phyloP scores from a whole-genome alignment of 2,329 filamentous ascomycete genomes.

The Neofusicoccum parvum region DNA sequence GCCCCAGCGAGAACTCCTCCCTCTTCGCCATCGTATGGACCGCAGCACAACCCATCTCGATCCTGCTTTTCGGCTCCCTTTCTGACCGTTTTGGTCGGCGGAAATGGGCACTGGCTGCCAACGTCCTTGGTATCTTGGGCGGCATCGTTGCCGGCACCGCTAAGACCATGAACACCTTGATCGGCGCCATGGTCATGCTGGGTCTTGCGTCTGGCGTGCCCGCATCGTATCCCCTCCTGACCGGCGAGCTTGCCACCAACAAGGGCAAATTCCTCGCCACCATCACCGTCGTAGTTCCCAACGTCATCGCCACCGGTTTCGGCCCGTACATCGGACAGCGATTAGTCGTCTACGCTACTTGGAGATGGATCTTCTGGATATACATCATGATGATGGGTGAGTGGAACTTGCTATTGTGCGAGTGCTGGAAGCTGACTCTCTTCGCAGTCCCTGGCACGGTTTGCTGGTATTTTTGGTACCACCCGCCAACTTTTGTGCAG shows the following conservation, averaged over 20 bases:
- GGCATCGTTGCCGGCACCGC: slow-evolving; percentile 35
- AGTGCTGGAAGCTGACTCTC: slow-evolving; percentile 10
- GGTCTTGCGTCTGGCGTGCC: slow-evolving; percentile 34
- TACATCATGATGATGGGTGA: slow-evolving; percentile 43
- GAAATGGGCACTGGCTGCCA: slow-evolving; percentile 30
- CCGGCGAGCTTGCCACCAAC: slow-evolving; percentile 40
- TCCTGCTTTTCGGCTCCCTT: slow-evolving; percentile 30
- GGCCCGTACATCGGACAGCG: slow-evolving; percentile 51
- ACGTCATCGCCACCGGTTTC: slow-evolving; percentile 39
- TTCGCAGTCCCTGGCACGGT: slow-evolving; percentile 40
- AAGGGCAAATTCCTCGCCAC: slow-evolving; percentile 31
- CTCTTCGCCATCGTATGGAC: slow-evolving; percentile 36
- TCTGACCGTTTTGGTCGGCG: slow-evolving; percentile 32
- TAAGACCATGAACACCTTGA: slow-evolving; percentile 33
- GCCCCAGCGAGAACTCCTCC: slow-evolving; percentile 30
- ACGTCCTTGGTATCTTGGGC: slow-evolving; percentile 28
- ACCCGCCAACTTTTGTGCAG: slow-evolving; percentile 48
- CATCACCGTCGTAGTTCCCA: slow-evolving; percentile 26
- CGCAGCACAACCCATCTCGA: slow-evolving; percentile 28
- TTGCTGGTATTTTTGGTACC: slow-evolving; percentile 51
- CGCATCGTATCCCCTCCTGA: slow-evolving; percentile 32
- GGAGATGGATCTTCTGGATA: slow-evolving; percentile 52
- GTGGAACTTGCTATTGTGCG: slow-evolving; percentile 26
- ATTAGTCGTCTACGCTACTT: slow-evolving; percentile 40
- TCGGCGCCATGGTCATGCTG: slow-evolving; percentile 33